Conservation (phyloP, 306 rosid genomes). For the Trifolium subterraneum region DNA sequence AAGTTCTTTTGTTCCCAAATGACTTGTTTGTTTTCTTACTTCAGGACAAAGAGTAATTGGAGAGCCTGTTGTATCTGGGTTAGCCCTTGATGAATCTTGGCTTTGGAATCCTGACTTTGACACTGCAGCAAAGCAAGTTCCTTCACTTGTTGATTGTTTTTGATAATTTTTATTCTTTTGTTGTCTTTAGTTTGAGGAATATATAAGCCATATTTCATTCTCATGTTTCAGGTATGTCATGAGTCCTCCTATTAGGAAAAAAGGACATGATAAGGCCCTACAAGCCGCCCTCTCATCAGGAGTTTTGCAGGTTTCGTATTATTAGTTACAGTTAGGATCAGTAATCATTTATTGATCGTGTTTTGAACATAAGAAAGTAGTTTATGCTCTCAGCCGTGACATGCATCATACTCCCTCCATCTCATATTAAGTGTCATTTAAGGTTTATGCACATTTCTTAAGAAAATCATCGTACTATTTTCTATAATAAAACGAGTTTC, state of each 20-base stretch:
- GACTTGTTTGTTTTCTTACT: conserved; percentile 37
- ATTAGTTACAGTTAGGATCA: conserved; percentile 32
- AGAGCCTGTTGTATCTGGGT: conserved; percentile 86
- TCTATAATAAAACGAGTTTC: background rate
- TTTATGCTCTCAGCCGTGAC: conserved; percentile 35
- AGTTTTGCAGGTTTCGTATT: conserved; percentile 71
- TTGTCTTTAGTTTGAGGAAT: conserved; percentile 34
- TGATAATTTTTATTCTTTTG: conserved; percentile 18
- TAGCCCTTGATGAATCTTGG: conserved; percentile 87
- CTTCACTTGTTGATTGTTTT: conserved; percentile 30
- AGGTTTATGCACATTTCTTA: background rate
- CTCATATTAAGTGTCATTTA: no score
- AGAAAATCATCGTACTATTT: background rate
- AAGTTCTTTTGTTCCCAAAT: conserved; percentile 5
- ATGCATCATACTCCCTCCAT: background rate
- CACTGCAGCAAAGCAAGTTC: conserved; percentile 79
- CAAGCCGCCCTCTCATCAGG: conserved; percentile 91
- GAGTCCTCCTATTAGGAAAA: conserved; percentile 92
- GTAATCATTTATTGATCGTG: conserved; percentile 7
- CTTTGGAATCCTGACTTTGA: conserved; percentile 90
- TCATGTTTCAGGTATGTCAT: conserved; percentile 82
- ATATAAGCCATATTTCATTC: conserved; percentile 24
- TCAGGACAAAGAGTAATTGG: conserved; percentile 89
- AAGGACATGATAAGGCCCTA: conserved; percentile 89
- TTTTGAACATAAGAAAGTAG: conserved; percentile 27